Percentiles rank a stretch among this genome's conserved stretches.
Evolutionary conservation across 495 filamentous ascomycete species (phyloP).

Genomic region (Durotheca rogersii): DNA sequence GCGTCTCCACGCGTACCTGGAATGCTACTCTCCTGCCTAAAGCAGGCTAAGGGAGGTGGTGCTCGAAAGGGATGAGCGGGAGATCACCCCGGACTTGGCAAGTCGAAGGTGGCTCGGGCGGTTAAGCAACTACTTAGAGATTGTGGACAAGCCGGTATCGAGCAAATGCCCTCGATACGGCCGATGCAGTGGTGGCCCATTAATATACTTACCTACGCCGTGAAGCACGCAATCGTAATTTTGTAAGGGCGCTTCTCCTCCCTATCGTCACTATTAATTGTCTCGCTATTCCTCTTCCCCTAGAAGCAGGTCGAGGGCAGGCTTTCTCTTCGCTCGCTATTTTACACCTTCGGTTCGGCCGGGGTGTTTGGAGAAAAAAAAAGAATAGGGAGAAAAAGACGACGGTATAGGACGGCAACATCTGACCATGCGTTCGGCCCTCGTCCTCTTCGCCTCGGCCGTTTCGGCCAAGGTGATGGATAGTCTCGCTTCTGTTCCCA

Average conservation of each 20-base stretch:
- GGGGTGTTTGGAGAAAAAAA: too few species aligned
- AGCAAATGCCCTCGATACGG: slow-evolving; percentile 4
- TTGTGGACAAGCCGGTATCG: slow-evolving; percentile 16
- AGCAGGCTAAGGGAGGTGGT: slow-evolving; percentile 14
- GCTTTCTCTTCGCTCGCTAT: slow-evolving; percentile 2
- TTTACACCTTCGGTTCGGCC: slow-evolving; percentile 20
- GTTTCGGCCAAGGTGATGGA: slow-evolving; percentile 53
- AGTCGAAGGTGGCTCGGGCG: slow-evolving; percentile 20
- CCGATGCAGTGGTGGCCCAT: slow-evolving; percentile 15
- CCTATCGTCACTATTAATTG: slow-evolving; percentile 24
- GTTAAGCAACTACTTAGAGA: slow-evolving; percentile 22
- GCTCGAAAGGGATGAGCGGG: slow-evolving; percentile 30
- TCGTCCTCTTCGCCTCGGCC: slow-evolving; percentile 40
- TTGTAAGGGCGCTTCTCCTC: slow-evolving; percentile 19
- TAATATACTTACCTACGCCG: background rate
- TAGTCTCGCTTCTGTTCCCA: slow-evolving; percentile 43
- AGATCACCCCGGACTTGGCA: slow-evolving; percentile 34
- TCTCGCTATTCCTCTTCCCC: slow-evolving; percentile 13
- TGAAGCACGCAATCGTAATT: slow-evolving; percentile 27
- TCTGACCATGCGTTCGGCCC: slow-evolving; percentile 31
- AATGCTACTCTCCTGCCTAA: slow-evolving; percentile 28
- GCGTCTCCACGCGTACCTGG: slow-evolving; percentile 13
- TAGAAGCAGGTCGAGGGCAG: background rate
- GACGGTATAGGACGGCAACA: slow-evolving; percentile 4
- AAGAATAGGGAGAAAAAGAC: background rate